Evolutionary conservation across 1,139 yeast genomes (phyloP).

Genomic region (Lodderomyces orthopsilosis): DNA sequence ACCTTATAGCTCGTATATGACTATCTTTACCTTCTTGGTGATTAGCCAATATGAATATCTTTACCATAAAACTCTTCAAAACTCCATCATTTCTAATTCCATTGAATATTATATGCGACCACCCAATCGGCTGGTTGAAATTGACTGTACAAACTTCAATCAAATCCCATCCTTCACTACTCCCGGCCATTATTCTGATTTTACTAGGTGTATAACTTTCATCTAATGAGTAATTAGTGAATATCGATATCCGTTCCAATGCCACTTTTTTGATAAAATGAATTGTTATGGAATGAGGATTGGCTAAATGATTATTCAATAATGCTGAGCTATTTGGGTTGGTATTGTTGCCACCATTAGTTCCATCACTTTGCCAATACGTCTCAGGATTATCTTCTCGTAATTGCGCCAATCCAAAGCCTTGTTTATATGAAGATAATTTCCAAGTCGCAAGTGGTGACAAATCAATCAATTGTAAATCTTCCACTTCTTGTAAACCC

Average conservation of each 20-base stretch:
- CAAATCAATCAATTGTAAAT: conserved; percentile 61
- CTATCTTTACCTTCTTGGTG: conserved; percentile 98
- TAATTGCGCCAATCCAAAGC: conserved; percentile 66
- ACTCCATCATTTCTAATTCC: conserved; percentile 58
- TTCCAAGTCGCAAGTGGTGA: conserved; percentile 86
- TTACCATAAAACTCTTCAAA: conserved; percentile 69
- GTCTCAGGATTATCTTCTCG: conserved; percentile 72
- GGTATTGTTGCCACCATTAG: conserved; percentile 25
- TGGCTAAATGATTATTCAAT: conserved; percentile 44
- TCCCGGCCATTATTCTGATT: conserved; percentile 73
- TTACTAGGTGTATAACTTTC: conserved; percentile 91
- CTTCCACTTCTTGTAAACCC: conserved; percentile 58
- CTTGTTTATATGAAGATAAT: conserved; percentile 72
- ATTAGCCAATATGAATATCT: conserved; percentile 69
- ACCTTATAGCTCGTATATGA: conserved; percentile 69
- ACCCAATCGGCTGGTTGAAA: conserved; percentile 75
- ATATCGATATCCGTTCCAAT: conserved; percentile 67
- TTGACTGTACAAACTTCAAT: conserved; percentile 68
- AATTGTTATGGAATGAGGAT: conserved; percentile 80
- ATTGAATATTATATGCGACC: conserved; percentile 74
- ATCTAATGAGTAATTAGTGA: conserved; percentile 64
- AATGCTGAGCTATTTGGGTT: conserved; percentile 23
- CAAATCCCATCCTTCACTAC: conserved; percentile 77
- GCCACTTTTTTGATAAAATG: conserved; percentile 80
- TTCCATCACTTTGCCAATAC: conserved; percentile 96